phyloP scores from a whole-genome alignment of 2,329 filamentous ascomycete species.

The Fonsecaea multimorphosa region DNA sequence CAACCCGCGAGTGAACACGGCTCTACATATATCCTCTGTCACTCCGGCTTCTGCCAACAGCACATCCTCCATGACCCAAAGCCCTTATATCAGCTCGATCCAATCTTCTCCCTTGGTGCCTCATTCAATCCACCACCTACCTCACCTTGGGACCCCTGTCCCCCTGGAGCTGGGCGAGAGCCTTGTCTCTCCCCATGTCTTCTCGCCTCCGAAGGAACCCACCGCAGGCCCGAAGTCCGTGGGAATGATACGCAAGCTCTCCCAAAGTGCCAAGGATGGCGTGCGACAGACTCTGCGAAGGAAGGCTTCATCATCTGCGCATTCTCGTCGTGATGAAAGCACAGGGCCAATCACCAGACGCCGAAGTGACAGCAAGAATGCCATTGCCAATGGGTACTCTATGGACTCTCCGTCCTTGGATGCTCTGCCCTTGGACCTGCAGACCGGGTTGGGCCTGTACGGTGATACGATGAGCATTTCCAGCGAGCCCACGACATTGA shows the following conservation, averaged over 20 bases:
- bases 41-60: constrained; percentile 37
- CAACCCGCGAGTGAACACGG: constrained; percentile 33
- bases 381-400: constrained; percentile 48
- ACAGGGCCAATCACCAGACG: constrained; percentile 86
- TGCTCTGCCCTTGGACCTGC: constrained; percentile 25
- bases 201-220: constrained; percentile 24
- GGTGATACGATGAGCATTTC: constrained; percentile 48
- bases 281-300: constrained; percentile 69
- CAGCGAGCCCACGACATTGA: constrained; percentile 46
- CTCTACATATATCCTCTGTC: constrained; percentile 24
- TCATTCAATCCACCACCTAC: constrained; percentile 35
- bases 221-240: constrained; percentile 58
- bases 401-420: constrained; percentile 32
- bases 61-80: constrained; percentile 35
- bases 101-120: constrained; percentile 39
- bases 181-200: constrained; percentile 55
- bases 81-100: constrained; percentile 37
- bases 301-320: constrained; percentile 76
- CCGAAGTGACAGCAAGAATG: constrained; percentile 86
- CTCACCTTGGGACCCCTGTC: constrained; percentile 52
- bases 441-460: constrained; percentile 42
- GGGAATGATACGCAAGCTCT: constrained; percentile 80
- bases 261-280: constrained; percentile 70
- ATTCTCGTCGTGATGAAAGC: constrained; percentile 82
- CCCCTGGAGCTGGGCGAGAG: constrained; percentile 76